These are phyloP conservation scores for Colletotrichum scovillei DNA, from an alignment of 2,329 filamentous ascomycete species.

Conservation along the genomic window DNA sequence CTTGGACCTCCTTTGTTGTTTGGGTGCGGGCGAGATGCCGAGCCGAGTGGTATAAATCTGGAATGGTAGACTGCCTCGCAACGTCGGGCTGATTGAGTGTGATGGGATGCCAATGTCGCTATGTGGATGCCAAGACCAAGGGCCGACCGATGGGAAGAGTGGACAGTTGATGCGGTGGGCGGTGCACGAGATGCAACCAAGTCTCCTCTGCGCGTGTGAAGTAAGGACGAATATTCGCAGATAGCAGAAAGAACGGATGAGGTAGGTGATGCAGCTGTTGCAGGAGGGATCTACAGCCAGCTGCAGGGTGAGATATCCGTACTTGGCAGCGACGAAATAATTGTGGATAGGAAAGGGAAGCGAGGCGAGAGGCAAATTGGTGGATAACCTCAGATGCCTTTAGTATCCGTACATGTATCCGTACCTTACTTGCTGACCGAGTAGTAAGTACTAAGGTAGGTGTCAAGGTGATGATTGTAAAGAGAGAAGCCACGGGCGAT, in stretches of 20 bases:
- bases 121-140: constrained; percentile 26
- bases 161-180: constrained; percentile 2
- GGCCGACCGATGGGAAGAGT: not conserved
- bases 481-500: constrained; percentile 1
- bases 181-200: not conserved
- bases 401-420: not conserved
- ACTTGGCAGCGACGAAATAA: not conserved
- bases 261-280: not conserved
- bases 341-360: not conserved
- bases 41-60: not conserved
- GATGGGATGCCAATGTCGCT: constrained; percentile 29
- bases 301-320: not conserved
- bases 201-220: not conserved
- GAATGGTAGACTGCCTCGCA: not conserved
- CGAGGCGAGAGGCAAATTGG: not conserved
- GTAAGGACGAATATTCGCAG: too few species aligned
- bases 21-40: not conserved
- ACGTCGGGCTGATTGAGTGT: not conserved
- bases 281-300: not conserved
- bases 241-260: not conserved
- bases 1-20: not conserved
- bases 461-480: not conserved
- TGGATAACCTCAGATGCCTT: not conserved
- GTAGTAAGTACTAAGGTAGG: not conserved
- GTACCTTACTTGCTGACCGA: too few species aligned